phyloP scores from a whole-genome alignment of 2,329 filamentous ascomycete species.

The Aureobasidium sp. region DNA sequence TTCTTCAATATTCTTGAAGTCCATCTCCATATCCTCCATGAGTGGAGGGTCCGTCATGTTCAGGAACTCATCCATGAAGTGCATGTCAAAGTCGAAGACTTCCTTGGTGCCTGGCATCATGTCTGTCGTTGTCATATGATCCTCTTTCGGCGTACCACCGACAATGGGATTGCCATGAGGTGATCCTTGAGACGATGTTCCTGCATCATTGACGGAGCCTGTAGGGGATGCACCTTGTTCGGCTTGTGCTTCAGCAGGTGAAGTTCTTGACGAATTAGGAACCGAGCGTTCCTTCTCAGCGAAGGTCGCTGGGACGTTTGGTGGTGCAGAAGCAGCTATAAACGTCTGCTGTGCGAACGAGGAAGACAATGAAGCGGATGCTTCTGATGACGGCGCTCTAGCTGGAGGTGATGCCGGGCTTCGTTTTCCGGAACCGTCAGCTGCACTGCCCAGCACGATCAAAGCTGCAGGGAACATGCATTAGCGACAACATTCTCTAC shows the following conservation, averaged over 20 bases:
- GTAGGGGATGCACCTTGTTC: slow-evolving; percentile 1
- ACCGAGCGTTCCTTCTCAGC: background rate
- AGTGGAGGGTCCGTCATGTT: background rate
- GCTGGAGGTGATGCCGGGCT: background rate
- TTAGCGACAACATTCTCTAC: background rate
- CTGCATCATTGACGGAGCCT: background rate
- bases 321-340: background rate
- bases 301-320: background rate
- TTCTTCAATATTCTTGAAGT: slow-evolving; percentile 15
- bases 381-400: background rate
- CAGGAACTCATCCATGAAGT: slow-evolving; percentile 11
- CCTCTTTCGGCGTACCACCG: background rate
- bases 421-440: background rate
- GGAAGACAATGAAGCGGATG: background rate
- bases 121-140: background rate
- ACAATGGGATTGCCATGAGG: background rate
- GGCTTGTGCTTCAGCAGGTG: background rate
- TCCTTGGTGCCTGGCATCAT: background rate
- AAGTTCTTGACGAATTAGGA: background rate
- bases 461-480: background rate
- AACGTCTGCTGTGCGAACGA: slow-evolving; percentile 11
- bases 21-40: slow-evolving; percentile 3
- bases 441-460: background rate
- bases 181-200: background rate
- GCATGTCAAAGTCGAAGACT: slow-evolving; percentile 6